Evolutionary conservation across 2,329 filamentous ascomycete genomes (phyloP).

Genomic region (Berkeleyomyces rouxiae): DNA sequence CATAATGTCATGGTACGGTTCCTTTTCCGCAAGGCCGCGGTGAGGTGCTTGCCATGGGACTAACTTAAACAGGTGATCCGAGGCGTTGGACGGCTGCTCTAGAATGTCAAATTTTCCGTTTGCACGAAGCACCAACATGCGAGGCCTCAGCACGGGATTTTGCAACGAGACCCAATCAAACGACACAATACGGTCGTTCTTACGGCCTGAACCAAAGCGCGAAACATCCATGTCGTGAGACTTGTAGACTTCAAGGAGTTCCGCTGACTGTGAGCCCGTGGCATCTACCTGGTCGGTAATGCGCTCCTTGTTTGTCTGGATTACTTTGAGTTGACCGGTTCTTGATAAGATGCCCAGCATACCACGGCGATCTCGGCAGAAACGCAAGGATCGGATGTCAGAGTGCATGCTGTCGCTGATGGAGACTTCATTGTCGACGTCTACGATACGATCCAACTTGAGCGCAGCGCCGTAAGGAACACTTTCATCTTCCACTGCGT

Average conservation of each 20-base stretch:
- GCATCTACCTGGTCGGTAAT: slow-evolving; percentile 18
- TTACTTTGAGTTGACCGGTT: slow-evolving; percentile 44
- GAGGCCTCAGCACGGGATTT: slow-evolving; percentile 36
- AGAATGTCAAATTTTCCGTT: slow-evolving; percentile 46
- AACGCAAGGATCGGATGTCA: slow-evolving; percentile 44
- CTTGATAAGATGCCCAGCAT: slow-evolving; percentile 44
- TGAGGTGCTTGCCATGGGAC: slow-evolving; percentile 44
- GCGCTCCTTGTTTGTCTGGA: slow-evolving; percentile 41
- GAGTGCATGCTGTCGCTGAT: slow-evolving; percentile 39
- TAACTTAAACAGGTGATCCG: slow-evolving; percentile 42
- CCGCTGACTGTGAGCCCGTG: slow-evolving; percentile 25
- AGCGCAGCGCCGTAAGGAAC: slow-evolving; percentile 47
- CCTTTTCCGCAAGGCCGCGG: slow-evolving; percentile 37
- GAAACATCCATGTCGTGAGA: slow-evolving; percentile 47
- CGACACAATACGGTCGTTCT: slow-evolving; percentile 45
- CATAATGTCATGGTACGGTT: slow-evolving; percentile 38
- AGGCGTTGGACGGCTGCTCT: slow-evolving; percentile 41
- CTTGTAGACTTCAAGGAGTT: slow-evolving; percentile 41
- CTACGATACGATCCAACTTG: slow-evolving; percentile 39
- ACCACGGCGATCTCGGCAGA: slow-evolving; percentile 44
- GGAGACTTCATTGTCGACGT: slow-evolving; percentile 34
- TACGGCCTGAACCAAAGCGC: slow-evolving; percentile 33
- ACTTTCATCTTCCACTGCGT: slow-evolving; percentile 43
- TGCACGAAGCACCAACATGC: slow-evolving; percentile 42
- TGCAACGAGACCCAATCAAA: slow-evolving; percentile 51